A percentile compares a stretch with the other conserved stretches of the same genome.
Evolutionary conservation across 192 early-diverging fungal genomes (phyloP).

Genomic region (Linderina pennispora): DNA sequence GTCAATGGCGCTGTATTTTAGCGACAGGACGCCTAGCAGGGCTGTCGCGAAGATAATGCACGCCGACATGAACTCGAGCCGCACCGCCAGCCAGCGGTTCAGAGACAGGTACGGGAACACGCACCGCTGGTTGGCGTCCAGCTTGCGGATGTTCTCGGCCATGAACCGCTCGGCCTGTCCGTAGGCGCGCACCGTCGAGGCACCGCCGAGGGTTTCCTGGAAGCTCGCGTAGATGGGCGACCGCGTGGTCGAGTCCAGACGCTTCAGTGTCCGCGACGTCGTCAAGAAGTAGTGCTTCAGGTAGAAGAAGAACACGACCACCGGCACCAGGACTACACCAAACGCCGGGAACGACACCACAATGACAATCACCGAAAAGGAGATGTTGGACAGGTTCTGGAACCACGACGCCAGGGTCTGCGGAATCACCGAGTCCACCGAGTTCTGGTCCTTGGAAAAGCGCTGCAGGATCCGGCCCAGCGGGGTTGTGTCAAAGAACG

Average conservation of each 20-base stretch:
- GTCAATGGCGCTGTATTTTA: constrained; percentile 55
- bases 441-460: constrained; percentile 82
- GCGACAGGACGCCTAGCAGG: constrained; percentile 60
- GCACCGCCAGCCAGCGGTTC: constrained; percentile 64
- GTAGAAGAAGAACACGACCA: constrained; percentile 41
- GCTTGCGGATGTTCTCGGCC: constrained; percentile 55
- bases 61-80: constrained; percentile 76
- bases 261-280: constrained; percentile 70
- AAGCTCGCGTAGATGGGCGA: constrained; percentile 65
- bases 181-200: constrained; percentile 64
- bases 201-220: constrained; percentile 54
- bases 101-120: constrained; percentile 69
- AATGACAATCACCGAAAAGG: constrained; percentile 44
- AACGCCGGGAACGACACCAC: constrained; percentile 46
- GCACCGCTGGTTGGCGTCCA: constrained; percentile 76
- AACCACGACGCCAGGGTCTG: constrained; percentile 50
- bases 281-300: constrained; percentile 60
- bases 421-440: constrained; percentile 68
- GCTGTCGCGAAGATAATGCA: constrained; percentile 75
- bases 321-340: constrained; percentile 45
- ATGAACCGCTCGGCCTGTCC: constrained; percentile 56
- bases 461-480: constrained; percentile 83
- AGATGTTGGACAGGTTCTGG: constrained; percentile 21
- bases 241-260: constrained; percentile 65
- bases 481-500: constrained; percentile 68